A percentile compares a stretch with the other conserved stretches of the same genome.
These are phyloP conservation scores for Isabelozyma gotoi DNA, from an alignment of 805 yeast species.

Conservation along the genomic window DNA sequence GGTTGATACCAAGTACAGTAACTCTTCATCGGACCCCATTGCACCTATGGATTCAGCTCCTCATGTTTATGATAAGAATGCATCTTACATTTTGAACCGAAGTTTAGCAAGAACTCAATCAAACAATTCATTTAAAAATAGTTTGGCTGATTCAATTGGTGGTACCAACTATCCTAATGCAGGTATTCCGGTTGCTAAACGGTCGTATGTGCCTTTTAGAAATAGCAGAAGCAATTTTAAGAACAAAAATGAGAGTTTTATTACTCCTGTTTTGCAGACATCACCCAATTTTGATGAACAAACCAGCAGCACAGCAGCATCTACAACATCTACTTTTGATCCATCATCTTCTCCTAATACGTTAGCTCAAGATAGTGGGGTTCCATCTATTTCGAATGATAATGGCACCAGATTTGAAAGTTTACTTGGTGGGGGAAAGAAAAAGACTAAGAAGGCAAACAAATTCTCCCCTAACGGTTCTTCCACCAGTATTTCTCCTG, in stretches of 20 bases:
- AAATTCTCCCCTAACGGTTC: conserved; percentile 14
- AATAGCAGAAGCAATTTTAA: conserved; percentile 23
- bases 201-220: conserved; percentile 44
- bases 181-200: conserved; percentile 15
- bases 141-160: conserved; percentile 65
- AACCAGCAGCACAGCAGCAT: conserved; percentile 11
- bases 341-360: conserved; percentile 5
- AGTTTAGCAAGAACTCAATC: conserved; percentile 75
- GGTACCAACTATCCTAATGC: conserved; percentile 10
- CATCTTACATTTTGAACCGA: conserved; percentile 68
- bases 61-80: conserved; percentile 76
- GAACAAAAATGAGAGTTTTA: conserved; percentile 15
- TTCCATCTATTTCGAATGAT: conserved; percentile 7
- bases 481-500: conserved; percentile 12
- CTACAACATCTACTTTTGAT: conserved; percentile 9
- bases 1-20: conserved; percentile 55
- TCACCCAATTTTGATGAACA: conserved; percentile 20
- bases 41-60: conserved; percentile 71
- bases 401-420: conserved; percentile 24
- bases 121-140: conserved; percentile 72
- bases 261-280: conserved; percentile 22
- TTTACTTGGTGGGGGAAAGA: conserved; percentile 24
- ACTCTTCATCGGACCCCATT: conserved; percentile 38
- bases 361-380: not conserved
- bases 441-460: conserved; percentile 15